These are phyloP conservation scores for Fusarium torreyae DNA, from an alignment of 2,329 filamentous ascomycete species.

Conservation along the genomic window DNA sequence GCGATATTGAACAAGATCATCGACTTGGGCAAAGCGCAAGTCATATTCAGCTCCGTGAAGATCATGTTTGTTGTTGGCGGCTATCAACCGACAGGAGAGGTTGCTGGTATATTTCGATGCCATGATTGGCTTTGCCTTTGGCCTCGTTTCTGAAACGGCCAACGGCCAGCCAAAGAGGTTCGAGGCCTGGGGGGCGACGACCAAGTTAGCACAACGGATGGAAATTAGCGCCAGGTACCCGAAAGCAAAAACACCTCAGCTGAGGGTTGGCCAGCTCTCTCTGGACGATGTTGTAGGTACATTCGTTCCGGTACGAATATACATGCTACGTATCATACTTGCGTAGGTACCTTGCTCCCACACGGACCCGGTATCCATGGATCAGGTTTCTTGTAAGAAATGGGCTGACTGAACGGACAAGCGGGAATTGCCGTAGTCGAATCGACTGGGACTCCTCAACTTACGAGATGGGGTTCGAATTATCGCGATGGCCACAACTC, in stretches of 20 bases:
- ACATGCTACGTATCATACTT: no score
- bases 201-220: conserved; percentile 9
- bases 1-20: conserved; percentile 8
- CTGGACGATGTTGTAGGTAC: not conserved
- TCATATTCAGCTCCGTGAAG: not conserved
- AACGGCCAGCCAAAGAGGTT: conserved; percentile 34
- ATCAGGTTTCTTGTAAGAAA: not conserved
- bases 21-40: conserved; percentile 1
- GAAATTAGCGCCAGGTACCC: conserved; percentile 45
- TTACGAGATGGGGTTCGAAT: conserved; percentile 17
- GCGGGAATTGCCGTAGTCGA: not conserved
- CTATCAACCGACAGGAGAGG: conserved; percentile 33
- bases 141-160: conserved; percentile 12
- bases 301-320: no score
- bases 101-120: conserved; percentile 4
- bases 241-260: conserved; percentile 29
- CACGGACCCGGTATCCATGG: not conserved
- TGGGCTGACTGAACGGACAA: conserved; percentile 4
- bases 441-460: not conserved
- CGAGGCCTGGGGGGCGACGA: not conserved
- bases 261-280: conserved; percentile 15
- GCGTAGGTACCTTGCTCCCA: not conserved
- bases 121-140: conserved; percentile 30
- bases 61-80: conserved; percentile 26
- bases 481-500: conserved; percentile 6